These are phyloP conservation scores for Aspergillus sp. DNA, from an alignment of 2,329 filamentous ascomycete species.

Conservation along the genomic window DNA sequence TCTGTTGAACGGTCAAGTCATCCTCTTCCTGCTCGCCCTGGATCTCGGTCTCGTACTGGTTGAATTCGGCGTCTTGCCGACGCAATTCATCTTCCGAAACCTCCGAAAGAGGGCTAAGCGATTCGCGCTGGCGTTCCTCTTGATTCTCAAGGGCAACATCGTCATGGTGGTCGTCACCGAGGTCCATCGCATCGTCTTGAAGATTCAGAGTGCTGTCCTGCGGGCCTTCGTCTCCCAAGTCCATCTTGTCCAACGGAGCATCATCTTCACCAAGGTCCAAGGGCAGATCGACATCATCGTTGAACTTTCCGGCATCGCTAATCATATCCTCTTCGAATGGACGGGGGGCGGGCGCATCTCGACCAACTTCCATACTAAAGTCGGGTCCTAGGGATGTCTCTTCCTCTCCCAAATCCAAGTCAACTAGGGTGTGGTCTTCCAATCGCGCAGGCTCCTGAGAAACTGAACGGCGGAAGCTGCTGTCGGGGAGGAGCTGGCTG, in stretches of 20 bases:
- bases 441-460: slow-evolving; percentile 47
- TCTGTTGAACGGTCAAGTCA: slow-evolving; percentile 51
- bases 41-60: slow-evolving; percentile 51
- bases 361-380: slow-evolving; percentile 76
- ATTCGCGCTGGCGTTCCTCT: slow-evolving; percentile 48
- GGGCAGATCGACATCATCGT: slow-evolving; percentile 45
- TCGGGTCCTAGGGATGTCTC: slow-evolving; percentile 60
- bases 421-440: slow-evolving; percentile 66
- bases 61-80: slow-evolving; percentile 9
- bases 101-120: slow-evolving; percentile 64
- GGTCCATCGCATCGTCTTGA: slow-evolving; percentile 49
- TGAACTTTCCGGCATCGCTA: slow-evolving; percentile 59
- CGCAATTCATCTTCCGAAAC: slow-evolving; percentile 51
- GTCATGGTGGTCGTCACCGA: slow-evolving; percentile 49
- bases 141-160: slow-evolving; percentile 24
- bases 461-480: slow-evolving; percentile 40
- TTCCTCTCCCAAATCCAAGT: slow-evolving; percentile 62
- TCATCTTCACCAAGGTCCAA: slow-evolving; percentile 44
- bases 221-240: slow-evolving; percentile 25
- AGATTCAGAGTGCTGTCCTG: slow-evolving; percentile 55
- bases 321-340: slow-evolving; percentile 50
- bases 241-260: slow-evolving; percentile 35
- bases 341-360: slow-evolving; percentile 67
- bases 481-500: slow-evolving; percentile 74
- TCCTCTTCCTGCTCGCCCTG: slow-evolving; percentile 37